Conservation (phyloP, 73 alveolate genomes). For the Paramecium primaurelia region DNA sequence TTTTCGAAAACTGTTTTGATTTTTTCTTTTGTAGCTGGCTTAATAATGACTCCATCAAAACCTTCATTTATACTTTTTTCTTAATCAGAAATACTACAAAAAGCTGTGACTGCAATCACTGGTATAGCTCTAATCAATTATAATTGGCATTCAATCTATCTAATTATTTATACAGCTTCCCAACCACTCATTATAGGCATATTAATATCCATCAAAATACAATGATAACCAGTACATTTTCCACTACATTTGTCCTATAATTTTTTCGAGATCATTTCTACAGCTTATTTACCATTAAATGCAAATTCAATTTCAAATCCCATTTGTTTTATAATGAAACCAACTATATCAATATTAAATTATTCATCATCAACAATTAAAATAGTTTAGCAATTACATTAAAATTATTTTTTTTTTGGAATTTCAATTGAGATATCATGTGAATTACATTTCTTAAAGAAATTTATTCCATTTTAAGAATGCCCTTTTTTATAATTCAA, state of each 20-base stretch:
- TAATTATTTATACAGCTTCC: background rate
- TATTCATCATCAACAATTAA: slow-evolving; percentile 16
- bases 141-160: slow-evolving; percentile 27
- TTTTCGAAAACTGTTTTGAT: background rate
- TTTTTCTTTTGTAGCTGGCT: slow-evolving; percentile 4
- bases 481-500: background rate
- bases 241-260: background rate
- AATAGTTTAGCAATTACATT: background rate
- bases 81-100: background rate
- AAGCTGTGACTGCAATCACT: slow-evolving; percentile 14
- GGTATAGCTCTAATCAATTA: background rate
- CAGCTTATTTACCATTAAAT: background rate
- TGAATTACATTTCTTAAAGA: background rate
- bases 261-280: background rate
- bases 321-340: background rate
- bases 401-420: background rate
- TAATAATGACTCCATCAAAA: background rate
- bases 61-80: background rate
- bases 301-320: background rate
- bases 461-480: background rate
- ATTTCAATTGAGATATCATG: background rate
- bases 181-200: slow-evolving; percentile 19
- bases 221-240: background rate
- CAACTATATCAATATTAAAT: background rate
- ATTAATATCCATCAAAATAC: background rate